These are phyloP conservation scores for Claviceps purpurea DNA, from an alignment of 2,329 filamentous ascomycete species.

Conservation along the genomic window DNA sequence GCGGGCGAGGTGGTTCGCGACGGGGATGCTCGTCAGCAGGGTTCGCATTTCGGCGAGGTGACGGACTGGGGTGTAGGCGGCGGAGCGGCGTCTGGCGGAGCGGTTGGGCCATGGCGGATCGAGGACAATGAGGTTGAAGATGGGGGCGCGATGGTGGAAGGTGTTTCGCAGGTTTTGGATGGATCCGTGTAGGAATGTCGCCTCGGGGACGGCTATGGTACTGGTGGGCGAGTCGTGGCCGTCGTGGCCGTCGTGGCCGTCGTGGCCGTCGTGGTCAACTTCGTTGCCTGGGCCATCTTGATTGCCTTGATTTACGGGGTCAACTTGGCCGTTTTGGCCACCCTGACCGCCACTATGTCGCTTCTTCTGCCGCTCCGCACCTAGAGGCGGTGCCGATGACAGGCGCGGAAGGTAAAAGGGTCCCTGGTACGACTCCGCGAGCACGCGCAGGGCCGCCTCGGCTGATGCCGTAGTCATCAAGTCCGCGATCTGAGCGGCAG, in stretches of 20 bases:
- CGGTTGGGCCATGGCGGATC: conserved; percentile 77
- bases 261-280: background rate
- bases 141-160: conserved; percentile 30
- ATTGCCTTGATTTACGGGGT: background rate
- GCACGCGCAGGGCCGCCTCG: conserved; percentile 27
- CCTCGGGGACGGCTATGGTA: conserved; percentile 14
- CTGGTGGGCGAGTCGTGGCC: background rate
- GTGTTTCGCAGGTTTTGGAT: conserved; percentile 26
- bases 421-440: conserved; percentile 23
- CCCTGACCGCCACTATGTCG: too few species aligned
- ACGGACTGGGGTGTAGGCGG: conserved; percentile 34
- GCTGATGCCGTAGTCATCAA: conserved; percentile 37
- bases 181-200: conserved; percentile 38
- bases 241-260: background rate
- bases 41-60: conserved; percentile 31
- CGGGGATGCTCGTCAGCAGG: conserved; percentile 41
- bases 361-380: background rate
- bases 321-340: too few species aligned
- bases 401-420: conserved; percentile 34
- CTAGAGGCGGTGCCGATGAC: background rate
- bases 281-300: background rate
- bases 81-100: conserved; percentile 49
- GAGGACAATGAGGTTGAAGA: conserved; percentile 55
- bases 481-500: conserved; percentile 37
- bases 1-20: conserved; percentile 38